These are phyloP conservation scores for Brasenia schreberi DNA, from an alignment of 164 flowering plant species.

Conservation along the genomic window DNA sequence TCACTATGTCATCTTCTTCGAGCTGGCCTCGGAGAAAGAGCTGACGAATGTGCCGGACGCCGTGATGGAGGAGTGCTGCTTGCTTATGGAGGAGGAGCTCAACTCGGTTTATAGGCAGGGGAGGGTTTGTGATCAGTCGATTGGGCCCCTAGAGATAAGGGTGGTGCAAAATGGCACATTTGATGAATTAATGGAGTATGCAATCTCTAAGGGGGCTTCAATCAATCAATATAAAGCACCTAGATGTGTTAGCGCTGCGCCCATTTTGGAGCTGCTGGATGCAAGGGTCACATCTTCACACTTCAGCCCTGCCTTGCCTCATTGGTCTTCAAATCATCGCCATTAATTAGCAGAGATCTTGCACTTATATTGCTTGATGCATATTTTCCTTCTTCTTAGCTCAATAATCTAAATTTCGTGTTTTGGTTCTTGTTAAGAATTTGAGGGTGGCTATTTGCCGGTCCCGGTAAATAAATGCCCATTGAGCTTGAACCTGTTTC, in stretches of 20 bases:
- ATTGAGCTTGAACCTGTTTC: too few relatives aligned
- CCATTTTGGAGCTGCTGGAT: conserved; percentile 27
- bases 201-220: conserved; percentile 37
- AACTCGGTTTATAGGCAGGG: conserved; percentile 29
- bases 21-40: conserved; percentile 20
- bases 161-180: conserved; percentile 31
- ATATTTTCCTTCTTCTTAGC: too few relatives aligned
- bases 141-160: conserved; percentile 33
- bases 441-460: too few relatives aligned
- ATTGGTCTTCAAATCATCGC: conserved; percentile 25
- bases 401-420: too few relatives aligned
- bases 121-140: conserved; percentile 22
- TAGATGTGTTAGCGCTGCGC: conserved; percentile 27
- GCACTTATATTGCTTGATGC: neutral
- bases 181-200: conserved; percentile 39
- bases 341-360: neutral
- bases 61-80: conserved; percentile 19
- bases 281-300: conserved; percentile 23
- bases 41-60: conserved; percentile 14
- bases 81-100: conserved; percentile 23
- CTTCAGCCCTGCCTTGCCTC: conserved; percentile 52
- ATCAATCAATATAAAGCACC: conserved; percentile 37
- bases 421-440: too few relatives aligned
- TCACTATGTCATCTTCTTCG: conserved; percentile 36
- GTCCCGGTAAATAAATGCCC: too few relatives aligned